Base-by-base conservation (phyloP, 2,329 filamentous ascomycete genomes). In the Phoma herbarum region DNA sequence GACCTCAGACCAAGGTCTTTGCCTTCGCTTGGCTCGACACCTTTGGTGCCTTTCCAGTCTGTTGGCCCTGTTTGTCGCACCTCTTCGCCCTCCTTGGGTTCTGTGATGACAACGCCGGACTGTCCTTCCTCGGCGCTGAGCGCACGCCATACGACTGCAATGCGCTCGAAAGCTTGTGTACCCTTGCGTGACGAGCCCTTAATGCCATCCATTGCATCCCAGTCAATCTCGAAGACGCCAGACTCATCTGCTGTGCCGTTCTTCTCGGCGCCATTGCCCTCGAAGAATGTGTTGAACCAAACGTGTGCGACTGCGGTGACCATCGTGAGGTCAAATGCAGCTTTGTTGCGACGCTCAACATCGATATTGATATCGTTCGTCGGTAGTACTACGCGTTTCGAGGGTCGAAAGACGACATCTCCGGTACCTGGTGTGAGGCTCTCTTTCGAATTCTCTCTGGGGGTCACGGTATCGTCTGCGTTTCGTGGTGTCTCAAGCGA, bases 281-380 rank as follows among this genome's bases (percentile, higher is more conserved):
- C 95, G 69, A 98, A 98, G 77, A 88, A 98, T 1, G 88, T 83
- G 72, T 99, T 99, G 82, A 97, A 97, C 95, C 95, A 99, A 16
- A 97, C 91, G 71, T 98, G 94, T 0, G 93, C 93, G 10, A 98
- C 89, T 0, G 93, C 89, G 0, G 94, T 97, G 3, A 97, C 92
- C 88, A 98, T 92, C 0, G 92, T 93, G 1, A 92, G 90, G 7
- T 84, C 84, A 69, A 90, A 91, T 4, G 86, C 85, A 1, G 90
- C 88, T 70, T 89, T 90, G 77, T 93, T 96, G 33, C 93, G 88
- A 8, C 92, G 86, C 78, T 98, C 93, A 23, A 97, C 87, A 48
- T 93, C 89, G 64, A 98, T 90, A 75, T 96, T 97, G 66, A 98
- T 84, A 72, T 98, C 95, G 74, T 90, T 93, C 45, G 88, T 91